Evolutionary conservation across 176 grass and related monocot species (phyloP).

Genomic region (Calamus simplicifolius): DNA sequence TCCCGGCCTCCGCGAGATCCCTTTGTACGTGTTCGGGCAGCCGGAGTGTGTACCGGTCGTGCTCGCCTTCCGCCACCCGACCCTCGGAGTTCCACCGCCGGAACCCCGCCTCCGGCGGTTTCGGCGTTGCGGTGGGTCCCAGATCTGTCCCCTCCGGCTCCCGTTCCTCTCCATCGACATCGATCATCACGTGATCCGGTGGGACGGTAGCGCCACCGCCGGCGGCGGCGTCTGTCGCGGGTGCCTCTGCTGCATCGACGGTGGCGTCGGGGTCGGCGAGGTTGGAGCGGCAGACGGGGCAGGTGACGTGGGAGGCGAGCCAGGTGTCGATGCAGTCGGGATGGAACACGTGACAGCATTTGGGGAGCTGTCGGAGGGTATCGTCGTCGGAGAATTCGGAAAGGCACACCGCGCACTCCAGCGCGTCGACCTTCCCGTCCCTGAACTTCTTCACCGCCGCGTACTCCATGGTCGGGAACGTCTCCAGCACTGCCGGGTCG

Average conservation of each 20-base stretch:
- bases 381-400: constrained; percentile 51
- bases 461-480: constrained; percentile 57
- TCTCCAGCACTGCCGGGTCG: constrained; percentile 33
- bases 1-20: constrained; percentile 49
- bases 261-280: neutral
- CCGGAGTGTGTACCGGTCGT: constrained; percentile 53
- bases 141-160: too few species aligned
- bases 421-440: constrained; percentile 23
- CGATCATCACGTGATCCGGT: too few species aligned
- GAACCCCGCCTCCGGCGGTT: constrained; percentile 1
- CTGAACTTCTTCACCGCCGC: constrained; percentile 43
- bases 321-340: too few species aligned
- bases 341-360: neutral
- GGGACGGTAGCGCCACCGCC: neutral
- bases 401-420: constrained; percentile 72
- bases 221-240: too few species aligned
- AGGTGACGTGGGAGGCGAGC: constrained; percentile 30
- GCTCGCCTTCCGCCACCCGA: constrained; percentile 28
- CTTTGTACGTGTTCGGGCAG: constrained; percentile 56
- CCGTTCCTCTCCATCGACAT: too few species aligned
- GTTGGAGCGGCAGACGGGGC: constrained; percentile 70
- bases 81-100: constrained; percentile 22
- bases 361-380: constrained; percentile 47
- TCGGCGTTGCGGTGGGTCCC: too few species aligned
- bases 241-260: neutral